These are phyloP conservation scores for Thermothielavioides terrestris DNA, from an alignment of 495 filamentous ascomycete genomes.

Conservation along the genomic window DNA sequence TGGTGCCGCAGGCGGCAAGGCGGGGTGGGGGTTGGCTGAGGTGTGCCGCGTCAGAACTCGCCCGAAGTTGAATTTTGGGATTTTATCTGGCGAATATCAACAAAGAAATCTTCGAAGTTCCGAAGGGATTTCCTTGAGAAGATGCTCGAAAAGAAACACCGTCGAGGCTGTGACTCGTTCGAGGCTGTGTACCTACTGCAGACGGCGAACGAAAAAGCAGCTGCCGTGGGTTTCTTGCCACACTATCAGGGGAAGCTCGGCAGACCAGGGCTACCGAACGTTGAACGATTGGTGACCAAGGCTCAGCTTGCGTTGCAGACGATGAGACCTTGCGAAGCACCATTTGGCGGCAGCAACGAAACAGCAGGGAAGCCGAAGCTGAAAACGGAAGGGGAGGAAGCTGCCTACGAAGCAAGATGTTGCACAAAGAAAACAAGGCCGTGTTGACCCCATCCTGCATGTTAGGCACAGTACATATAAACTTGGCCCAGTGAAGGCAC, in stretches of 20 bases:
- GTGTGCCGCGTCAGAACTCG: not conserved
- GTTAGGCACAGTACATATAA: no score
- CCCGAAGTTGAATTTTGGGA: not conserved
- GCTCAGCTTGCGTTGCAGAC: constrained; percentile 5
- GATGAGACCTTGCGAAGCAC: not conserved
- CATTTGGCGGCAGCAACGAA: not conserved
- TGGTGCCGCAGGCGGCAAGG: no score
- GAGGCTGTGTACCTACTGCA: constrained; percentile 20
- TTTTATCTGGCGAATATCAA: not conserved
- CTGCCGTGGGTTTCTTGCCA: constrained; percentile 16
- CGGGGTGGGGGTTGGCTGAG: no score
- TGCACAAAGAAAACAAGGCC: constrained; percentile 2
- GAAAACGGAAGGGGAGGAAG: not conserved
- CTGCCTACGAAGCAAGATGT: not conserved
- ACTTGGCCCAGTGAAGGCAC: no score
- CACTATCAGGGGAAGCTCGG: constrained; percentile 8
- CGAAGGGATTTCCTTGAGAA: not conserved
- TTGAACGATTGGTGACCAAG: constrained; percentile 10
- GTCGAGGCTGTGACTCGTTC: constrained; percentile 10
- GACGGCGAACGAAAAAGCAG: constrained; percentile 18
- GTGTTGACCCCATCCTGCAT: not conserved
- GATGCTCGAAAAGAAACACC: not conserved
- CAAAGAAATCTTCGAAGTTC: not conserved
- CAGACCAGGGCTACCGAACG: not conserved
- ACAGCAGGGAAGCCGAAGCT: not conserved